Evolutionary conservation across 2,329 filamentous ascomycete species (phyloP), one percentile per base, ranked within the genome.

Genomic region (Cladosporium sp.): DNA sequence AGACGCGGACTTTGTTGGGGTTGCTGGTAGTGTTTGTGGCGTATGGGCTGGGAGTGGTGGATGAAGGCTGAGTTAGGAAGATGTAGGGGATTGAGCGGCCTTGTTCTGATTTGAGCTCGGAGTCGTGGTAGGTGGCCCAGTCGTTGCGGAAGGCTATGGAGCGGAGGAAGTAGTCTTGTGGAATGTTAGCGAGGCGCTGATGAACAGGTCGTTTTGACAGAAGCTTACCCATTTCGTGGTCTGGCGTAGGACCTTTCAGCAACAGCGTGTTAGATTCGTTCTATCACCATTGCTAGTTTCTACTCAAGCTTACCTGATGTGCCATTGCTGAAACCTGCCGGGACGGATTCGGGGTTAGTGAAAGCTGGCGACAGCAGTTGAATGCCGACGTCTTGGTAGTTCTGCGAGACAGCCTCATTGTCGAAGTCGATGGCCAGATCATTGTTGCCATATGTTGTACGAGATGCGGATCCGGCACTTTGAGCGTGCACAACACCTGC

Each of bases 1-100:
- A 75, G 9, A 75, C 67, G 22, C 67, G 64, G 8, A 74, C 45
- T 52, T 74, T 74, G 19, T 62, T 61, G 20, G 60, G 30, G 30
- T 47, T 42, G 34, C 39, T 30, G 1, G 56, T 55, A 8, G 14
- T 49, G 36, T 56, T 56, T 1, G 28, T 25, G 17, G 63, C 59
- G 22, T 45, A 65, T 34, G 20, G 15, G n/a, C 2, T 66, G 66
- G 8, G 69, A 11, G 30, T 22, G 19, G 51, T 43, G 17, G 8
- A 22, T 12, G 51, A 43, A 28, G 38, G 39, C 30, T 56, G 34
- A 9, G 54, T 49, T 6, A 62, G 34, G 51, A 56, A 59, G 19
- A 63, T 38, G 30, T 63, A 65, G 9, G 60, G 59, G 20, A 65
- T 61, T 3, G 59, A 19, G 6, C 63, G 63, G 19, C 61, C 61